Evolutionary conservation across 306 rosid species (phyloP), one percentile per base, ranked within the genome.

Genomic region (Spatholobus suberectus): DNA sequence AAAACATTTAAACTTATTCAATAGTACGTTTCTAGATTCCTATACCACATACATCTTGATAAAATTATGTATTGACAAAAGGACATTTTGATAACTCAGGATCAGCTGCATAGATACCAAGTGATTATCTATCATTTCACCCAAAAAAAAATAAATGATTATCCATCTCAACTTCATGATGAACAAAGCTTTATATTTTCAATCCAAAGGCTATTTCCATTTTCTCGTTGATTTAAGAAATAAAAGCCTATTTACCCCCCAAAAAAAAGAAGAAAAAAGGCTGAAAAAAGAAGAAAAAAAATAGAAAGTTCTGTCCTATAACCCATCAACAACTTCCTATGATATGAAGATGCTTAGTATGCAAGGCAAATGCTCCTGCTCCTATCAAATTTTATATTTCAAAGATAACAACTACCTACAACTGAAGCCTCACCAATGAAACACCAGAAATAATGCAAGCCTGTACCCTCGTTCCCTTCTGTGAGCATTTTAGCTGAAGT

Each of bases 371-470:
- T 29, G 1, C 1, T 29, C 32, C 32, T 21, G 47, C 41, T 23
- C 49, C 21, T 27, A 15, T 15, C 18, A 40, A 61, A 11, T 10
- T 24, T 37, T 23, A 10, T 15, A 72, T 40, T 43, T 35, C 47
- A 70, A 81, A 14, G 38, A 73, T 63, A 46, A 20, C 5, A 17
- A 40, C 54, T 17, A n/a, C 68, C 71, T 21, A 70, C 41, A 76
- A 58, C 35, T 37, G 32, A 73, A 73, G 49, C 47, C 51, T 63
- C 66, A 76, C 10, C 57, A 26, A 34, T 29, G 59, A 70, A 83
- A 70, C 75, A 70, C 21, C 2, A 21, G 21, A 49, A 49, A n/a
- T 18, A n/a, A 52, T 52, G 2, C 11, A 29, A 63, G 34, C 27
- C 35, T 70, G 47, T 46, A 61, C 40, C 37, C 15, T 70, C 40